Evolutionary conservation across 805 yeast genomes (phyloP).

Genomic region (Lipomyces starkeyi): DNA sequence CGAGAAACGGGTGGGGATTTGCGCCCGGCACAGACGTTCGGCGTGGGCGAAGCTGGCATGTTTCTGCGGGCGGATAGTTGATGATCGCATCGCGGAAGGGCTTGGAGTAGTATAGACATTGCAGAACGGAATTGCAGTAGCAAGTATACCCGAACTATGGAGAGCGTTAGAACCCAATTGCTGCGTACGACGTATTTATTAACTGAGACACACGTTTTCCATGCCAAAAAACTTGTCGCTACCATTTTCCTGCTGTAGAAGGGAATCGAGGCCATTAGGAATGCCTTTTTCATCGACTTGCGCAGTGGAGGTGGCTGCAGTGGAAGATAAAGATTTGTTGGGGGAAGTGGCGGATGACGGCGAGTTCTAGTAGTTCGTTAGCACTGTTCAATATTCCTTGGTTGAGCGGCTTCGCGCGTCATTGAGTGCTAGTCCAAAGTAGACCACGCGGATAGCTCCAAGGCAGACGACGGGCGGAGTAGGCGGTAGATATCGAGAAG

Average conservation of each 20-base stretch:
- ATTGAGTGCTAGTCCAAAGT: background rate
- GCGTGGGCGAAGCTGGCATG: slow-evolving; percentile 25
- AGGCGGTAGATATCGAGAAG: background rate
- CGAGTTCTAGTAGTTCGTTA: background rate
- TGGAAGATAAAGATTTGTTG: background rate
- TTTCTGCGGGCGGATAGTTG: slow-evolving; percentile 50
- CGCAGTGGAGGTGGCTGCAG: background rate
- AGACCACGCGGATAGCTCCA: background rate
- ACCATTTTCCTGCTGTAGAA: slow-evolving; percentile 25
- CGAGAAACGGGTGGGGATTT: slow-evolving; percentile 29
- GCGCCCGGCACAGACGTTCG: slow-evolving; percentile 32
- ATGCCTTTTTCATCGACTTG: background rate
- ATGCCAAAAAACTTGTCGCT: slow-evolving; percentile 50
- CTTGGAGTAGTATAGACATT: slow-evolving; percentile 78
- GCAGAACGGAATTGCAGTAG: slow-evolving; percentile 91
- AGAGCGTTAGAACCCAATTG: background rate
- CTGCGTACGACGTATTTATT: background rate
- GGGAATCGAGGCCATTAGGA: slow-evolving; percentile 1
- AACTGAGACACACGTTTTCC: slow-evolving; percentile 45
- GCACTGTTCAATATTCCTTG: background rate
- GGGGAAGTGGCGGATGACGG: background rate
- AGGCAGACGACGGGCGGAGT: background rate
- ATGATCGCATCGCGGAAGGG: slow-evolving; percentile 66
- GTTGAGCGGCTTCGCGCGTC: background rate
- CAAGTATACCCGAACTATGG: slow-evolving; percentile 71